A percentile compares a stretch with the other conserved stretches of the same genome.
Conservation (phyloP, 495 filamentous ascomycete genomes). For the Talaromyces liani region DNA sequence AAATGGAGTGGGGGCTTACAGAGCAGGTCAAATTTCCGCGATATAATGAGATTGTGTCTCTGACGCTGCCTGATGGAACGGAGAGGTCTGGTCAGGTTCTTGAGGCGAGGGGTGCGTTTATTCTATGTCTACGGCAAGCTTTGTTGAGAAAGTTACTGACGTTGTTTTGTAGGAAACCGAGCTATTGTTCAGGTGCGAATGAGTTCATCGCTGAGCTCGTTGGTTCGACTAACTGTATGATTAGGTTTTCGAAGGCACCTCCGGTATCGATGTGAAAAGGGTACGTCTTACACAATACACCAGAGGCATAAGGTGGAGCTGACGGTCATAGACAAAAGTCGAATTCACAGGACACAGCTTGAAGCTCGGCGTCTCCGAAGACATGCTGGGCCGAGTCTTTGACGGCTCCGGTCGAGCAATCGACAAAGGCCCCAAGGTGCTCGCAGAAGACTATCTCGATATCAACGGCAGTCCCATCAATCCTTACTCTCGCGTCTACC, state of each 20-base stretch:
- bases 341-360: conserved; percentile 95
- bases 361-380: conserved; percentile 97
- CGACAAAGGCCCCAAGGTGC: conserved; percentile 96
- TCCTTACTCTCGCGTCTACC: conserved; percentile 95
- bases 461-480: conserved; percentile 99
- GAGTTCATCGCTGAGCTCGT: conserved; percentile 7
- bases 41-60: conserved; percentile 95
- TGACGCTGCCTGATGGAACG: conserved; percentile 92
- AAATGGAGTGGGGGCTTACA: conserved; percentile 1
- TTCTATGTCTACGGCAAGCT: neutral
- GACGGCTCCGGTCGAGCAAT: conserved; percentile 96
- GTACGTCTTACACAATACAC: conserved; percentile 33
- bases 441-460: conserved; percentile 96
- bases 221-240: conserved; percentile 14
- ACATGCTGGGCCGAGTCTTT: conserved; percentile 98
- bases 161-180: conserved; percentile 57
- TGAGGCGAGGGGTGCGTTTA: conserved; percentile 77
- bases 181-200: conserved; percentile 77
- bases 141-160: conserved; percentile 8
- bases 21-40: conserved; percentile 87
- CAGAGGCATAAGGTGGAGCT: conserved; percentile 12
- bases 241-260: conserved; percentile 94
- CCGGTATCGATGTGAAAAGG: conserved; percentile 98
- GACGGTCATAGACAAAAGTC: conserved; percentile 67
- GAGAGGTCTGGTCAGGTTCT: conserved; percentile 92